Evolutionary conservation across 345 rosid genomes (phyloP).

Genomic region (Cardamine chenopodiifolia): DNA sequence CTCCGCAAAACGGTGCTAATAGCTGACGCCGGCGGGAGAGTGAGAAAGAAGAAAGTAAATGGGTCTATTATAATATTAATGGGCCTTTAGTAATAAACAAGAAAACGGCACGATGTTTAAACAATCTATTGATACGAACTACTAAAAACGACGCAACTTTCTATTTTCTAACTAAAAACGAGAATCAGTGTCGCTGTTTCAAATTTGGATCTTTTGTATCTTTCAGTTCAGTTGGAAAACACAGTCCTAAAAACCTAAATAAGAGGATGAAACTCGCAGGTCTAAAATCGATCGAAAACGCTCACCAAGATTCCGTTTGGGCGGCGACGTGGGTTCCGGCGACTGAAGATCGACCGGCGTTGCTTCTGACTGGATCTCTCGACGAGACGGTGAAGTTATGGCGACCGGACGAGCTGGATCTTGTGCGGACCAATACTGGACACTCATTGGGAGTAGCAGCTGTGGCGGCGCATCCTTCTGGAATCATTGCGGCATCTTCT

Average conservation of each 20-base stretch:
- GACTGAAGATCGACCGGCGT: conserved; percentile 63
- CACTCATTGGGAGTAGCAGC: conserved; percentile 94
- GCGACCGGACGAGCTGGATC: conserved; percentile 76
- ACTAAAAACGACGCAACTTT: conserved; percentile 7
- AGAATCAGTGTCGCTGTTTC: conserved; percentile 22
- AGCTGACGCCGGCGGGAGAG: conserved; percentile 39
- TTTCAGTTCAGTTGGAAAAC: conserved; percentile 7
- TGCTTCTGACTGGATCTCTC: conserved; percentile 83
- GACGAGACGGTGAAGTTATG: conserved; percentile 95
- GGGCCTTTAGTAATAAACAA: conserved; percentile 15
- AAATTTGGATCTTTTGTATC: conserved; percentile 11
- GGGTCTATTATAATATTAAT: conserved; percentile 21
- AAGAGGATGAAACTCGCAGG: conserved; percentile 83
- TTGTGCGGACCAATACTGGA: conserved; percentile 82
- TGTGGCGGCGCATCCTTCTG: conserved; percentile 96
- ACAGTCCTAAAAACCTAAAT: conserved; percentile 11
- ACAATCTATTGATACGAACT: background rate
- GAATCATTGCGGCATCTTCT: conserved; percentile 87
- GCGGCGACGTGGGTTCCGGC: conserved; percentile 89
- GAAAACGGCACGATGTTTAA: conserved; percentile 7
- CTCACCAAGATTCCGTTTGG: conserved; percentile 95
- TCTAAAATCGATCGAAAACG: conserved; percentile 73
- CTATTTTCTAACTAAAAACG: conserved; percentile 23
- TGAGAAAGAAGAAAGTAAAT: conserved; percentile 13
- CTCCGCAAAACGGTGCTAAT: conserved; percentile 25